phyloP scores from a whole-genome alignment of 352 stramenopile genomes.

The Pythium aquatile region DNA sequence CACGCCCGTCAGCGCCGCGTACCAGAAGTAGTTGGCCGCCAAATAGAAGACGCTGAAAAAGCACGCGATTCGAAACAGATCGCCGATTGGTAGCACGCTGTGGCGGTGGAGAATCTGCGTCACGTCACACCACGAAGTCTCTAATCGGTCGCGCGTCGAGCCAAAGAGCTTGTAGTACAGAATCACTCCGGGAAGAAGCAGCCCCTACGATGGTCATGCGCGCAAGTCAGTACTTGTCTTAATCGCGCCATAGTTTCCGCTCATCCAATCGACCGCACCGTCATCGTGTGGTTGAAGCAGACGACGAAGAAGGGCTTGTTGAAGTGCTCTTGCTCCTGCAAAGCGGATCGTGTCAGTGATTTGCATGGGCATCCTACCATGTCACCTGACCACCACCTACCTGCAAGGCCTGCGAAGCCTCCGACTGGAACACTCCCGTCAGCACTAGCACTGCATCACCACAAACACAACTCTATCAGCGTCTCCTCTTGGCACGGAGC shows the following conservation, averaged over 20 bases:
- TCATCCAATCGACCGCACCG: constrained; percentile 1
- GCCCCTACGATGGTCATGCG: constrained; percentile 17
- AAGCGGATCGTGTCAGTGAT: neutral
- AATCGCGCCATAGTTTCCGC: neutral
- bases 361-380: neutral
- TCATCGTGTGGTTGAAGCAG: constrained; percentile 51
- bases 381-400: neutral
- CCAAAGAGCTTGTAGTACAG: constrained; percentile 35
- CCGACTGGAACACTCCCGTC: constrained; percentile 16
- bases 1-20: constrained; percentile 37
- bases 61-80: constrained; percentile 31
- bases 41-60: constrained; percentile 44
- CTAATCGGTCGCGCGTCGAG: neutral
- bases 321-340: constrained; percentile 32
- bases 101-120: constrained; percentile 29
- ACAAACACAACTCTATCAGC: neutral
- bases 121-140: constrained; percentile 23
- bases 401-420: constrained; percentile 17
- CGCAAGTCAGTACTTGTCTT: too few relatives aligned
- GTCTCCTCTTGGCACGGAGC: too few relatives aligned
- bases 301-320: constrained; percentile 65
- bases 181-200: constrained; percentile 40
- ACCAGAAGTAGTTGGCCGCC: constrained; percentile 63
- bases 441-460: constrained; percentile 5
- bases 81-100: constrained; percentile 30